Percentiles rank a stretch among this genome's conserved stretches.
Evolutionary conservation across 768 basidiomycete genomes (phyloP).

Genomic region (Amyloporia xantha): DNA sequence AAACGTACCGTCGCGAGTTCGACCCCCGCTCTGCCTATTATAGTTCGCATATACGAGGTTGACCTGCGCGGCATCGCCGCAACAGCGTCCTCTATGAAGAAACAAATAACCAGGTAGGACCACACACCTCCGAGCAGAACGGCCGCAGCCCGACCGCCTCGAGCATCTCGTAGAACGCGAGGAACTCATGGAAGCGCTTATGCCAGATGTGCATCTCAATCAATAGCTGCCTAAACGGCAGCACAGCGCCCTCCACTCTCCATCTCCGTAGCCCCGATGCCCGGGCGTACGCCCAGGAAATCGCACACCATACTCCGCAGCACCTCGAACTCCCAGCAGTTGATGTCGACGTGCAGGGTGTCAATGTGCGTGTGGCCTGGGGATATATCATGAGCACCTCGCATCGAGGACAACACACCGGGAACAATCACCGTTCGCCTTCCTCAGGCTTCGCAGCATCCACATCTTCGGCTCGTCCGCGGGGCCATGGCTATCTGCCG

Average conservation of each 20-base stretch:
- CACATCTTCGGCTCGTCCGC: slow-evolving; percentile 46
- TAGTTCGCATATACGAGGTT: slow-evolving; percentile 42
- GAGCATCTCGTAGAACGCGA: slow-evolving; percentile 65
- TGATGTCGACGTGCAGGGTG: slow-evolving; percentile 67
- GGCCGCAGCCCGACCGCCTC: slow-evolving; percentile 64
- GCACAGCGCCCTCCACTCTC: no score
- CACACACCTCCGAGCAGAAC: slow-evolving; percentile 73
- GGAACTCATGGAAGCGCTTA: slow-evolving; percentile 42
- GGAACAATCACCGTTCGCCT: slow-evolving; percentile 49
- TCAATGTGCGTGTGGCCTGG: slow-evolving; percentile 65
- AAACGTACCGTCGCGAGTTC: slow-evolving; percentile 34
- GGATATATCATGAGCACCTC: background rate
- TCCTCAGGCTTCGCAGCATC: slow-evolving; percentile 58
- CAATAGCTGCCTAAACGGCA: slow-evolving; percentile 69
- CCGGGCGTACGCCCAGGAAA: slow-evolving; percentile 14
- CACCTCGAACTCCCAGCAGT: slow-evolving; percentile 60
- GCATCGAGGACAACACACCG: background rate
- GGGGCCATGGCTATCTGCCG: slow-evolving; percentile 39
- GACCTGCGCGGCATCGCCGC: no score
- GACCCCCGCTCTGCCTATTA: slow-evolving; percentile 29
- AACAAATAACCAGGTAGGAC: no score
- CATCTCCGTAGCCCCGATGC: slow-evolving; percentile 23
- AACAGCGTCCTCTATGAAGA: no score
- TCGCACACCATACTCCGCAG: slow-evolving; percentile 44
- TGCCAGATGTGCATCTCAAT: slow-evolving; percentile 53